These are phyloP conservation scores for Aspergillus cejpii DNA, from an alignment of 2,329 filamentous ascomycete genomes.

Conservation along the genomic window DNA sequence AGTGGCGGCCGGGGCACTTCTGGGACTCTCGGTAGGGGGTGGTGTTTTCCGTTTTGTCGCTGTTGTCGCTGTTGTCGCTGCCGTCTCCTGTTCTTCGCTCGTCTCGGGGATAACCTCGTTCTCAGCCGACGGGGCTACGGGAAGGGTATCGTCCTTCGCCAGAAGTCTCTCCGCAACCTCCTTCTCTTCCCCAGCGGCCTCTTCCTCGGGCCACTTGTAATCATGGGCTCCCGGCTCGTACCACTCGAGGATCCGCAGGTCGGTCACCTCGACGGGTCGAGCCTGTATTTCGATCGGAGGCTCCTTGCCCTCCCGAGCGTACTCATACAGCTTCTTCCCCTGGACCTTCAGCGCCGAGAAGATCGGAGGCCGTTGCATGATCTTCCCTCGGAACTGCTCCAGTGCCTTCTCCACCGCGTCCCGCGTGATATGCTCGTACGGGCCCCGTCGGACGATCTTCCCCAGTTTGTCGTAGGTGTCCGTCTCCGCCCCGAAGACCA, in stretches of 20 bases:
- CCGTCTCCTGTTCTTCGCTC: conserved; percentile 10
- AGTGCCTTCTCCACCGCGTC: conserved; percentile 72
- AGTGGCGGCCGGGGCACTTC: conserved; percentile 7
- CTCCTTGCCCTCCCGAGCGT: conserved; percentile 80
- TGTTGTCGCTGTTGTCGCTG: conserved; percentile 9
- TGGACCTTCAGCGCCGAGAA: conserved; percentile 91
- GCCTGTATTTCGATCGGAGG: conserved; percentile 79
- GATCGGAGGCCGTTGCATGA: conserved; percentile 83
- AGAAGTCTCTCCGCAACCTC: conserved; percentile 65
- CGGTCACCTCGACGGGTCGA: conserved; percentile 67
- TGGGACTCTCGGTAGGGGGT: conserved; percentile 21
- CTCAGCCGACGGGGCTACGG: conserved; percentile 20
- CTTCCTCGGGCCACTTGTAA: conserved; percentile 70
- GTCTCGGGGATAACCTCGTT: conserved; percentile 20
- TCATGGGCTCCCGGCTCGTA: conserved; percentile 71
- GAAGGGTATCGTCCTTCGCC: conserved; percentile 29
- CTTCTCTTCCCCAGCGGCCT: conserved; percentile 69
- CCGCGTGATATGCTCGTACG: conserved; percentile 74
- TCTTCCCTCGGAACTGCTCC: conserved; percentile 67
- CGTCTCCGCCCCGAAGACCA: conserved; percentile 85
- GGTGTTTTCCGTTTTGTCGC: conserved; percentile 33
- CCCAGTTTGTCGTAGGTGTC: conserved; percentile 87
- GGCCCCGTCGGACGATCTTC: conserved; percentile 67
- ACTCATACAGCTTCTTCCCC: conserved; percentile 92
- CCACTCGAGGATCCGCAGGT: conserved; percentile 78